Evolutionary conservation across 495 filamentous ascomycete genomes (phyloP).

Genomic region (Lasiosphaeria hispida): DNA sequence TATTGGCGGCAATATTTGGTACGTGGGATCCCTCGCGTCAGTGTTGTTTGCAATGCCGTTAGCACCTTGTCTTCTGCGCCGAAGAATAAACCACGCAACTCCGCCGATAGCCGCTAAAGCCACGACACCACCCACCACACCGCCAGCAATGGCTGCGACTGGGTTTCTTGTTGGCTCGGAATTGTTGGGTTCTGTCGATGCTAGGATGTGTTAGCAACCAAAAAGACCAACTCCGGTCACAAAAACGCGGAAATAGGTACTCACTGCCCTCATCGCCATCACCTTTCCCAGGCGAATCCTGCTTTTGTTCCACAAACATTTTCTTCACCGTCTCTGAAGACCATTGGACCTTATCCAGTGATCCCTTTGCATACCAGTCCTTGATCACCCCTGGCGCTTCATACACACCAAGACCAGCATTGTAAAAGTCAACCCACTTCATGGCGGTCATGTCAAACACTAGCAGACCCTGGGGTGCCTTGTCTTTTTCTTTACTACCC

Average conservation of each 20-base stretch:
- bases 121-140: constrained; percentile 6
- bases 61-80: not conserved
- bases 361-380: constrained; percentile 8
- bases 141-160: constrained; percentile 6
- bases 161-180: not conserved
- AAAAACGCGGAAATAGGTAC: not conserved
- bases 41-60: too few species aligned
- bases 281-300: not conserved
- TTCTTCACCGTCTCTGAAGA: constrained; percentile 9
- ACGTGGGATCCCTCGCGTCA: too few species aligned
- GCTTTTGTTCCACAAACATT: constrained; percentile 3
- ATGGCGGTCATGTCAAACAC: constrained; percentile 19
- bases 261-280: not conserved
- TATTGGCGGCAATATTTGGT: too few species aligned
- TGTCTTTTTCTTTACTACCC: not conserved
- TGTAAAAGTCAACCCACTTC: constrained; percentile 11
- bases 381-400: constrained; percentile 4
- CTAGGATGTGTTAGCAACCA: not conserved
- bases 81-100: not conserved
- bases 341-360: constrained; percentile 2
- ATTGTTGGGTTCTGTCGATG: not conserved
- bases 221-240: not conserved
- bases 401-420: constrained; percentile 11
- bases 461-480: constrained; percentile 7
- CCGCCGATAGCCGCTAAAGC: not conserved